These are phyloP conservation scores for Lasiosphaeria ovina DNA, from an alignment of 495 filamentous ascomycete genomes.

Conservation along the genomic window DNA sequence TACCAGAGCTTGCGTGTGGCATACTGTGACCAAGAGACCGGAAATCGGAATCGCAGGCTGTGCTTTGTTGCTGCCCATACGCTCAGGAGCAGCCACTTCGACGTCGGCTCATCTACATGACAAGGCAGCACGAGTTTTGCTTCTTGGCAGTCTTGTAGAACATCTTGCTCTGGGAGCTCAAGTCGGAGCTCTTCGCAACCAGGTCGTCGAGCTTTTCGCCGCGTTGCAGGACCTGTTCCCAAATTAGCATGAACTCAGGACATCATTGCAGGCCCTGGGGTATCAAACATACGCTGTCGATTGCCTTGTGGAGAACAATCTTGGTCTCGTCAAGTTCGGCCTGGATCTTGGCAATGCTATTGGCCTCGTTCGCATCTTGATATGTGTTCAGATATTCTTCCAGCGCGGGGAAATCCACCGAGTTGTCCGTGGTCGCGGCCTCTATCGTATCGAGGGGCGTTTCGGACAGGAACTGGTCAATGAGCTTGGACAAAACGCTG, in stretches of 20 bases:
- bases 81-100: background rate
- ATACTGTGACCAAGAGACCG: background rate
- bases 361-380: slow-evolving; percentile 84
- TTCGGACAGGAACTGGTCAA: slow-evolving; percentile 87
- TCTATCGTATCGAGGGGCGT: slow-evolving; percentile 69
- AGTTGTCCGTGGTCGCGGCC: slow-evolving; percentile 46
- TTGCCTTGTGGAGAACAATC: slow-evolving; percentile 96
- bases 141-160: slow-evolving; percentile 85
- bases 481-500: slow-evolving; percentile 83
- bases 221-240: slow-evolving; percentile 62
- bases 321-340: slow-evolving; percentile 97
- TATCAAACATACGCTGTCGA: slow-evolving; percentile 58
- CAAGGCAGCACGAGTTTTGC: slow-evolving; percentile 88
- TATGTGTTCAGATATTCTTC: slow-evolving; percentile 84
- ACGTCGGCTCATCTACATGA: slow-evolving; percentile 58
- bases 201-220: slow-evolving; percentile 90
- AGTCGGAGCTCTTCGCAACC: slow-evolving; percentile 81
- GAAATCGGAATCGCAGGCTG: background rate
- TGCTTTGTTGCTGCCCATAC: background rate
- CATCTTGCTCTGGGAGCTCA: slow-evolving; percentile 91
- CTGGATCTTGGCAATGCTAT: slow-evolving; percentile 92
- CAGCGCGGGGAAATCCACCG: slow-evolving; percentile 63
- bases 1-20: background rate
- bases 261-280: background rate
- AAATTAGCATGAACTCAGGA: slow-evolving; percentile 13